A percentile compares a stretch with the other conserved stretches of the same genome.
These are phyloP conservation scores for Gelatoporia subvermispora DNA, from an alignment of 768 basidiomycete species.

Conservation along the genomic window DNA sequence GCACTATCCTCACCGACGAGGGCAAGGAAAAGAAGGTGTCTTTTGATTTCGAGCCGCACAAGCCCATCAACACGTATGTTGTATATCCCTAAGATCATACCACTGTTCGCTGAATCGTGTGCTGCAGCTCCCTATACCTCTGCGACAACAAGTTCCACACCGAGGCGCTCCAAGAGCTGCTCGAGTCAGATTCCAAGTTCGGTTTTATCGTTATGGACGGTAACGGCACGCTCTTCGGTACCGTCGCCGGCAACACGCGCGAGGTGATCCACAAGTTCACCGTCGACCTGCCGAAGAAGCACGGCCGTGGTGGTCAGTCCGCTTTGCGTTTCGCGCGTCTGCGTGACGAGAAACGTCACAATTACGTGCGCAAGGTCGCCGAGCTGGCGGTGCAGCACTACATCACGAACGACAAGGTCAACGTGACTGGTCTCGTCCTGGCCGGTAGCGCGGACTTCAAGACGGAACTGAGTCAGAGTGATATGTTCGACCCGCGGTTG, in stretches of 20 bases:
- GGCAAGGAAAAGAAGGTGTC: constrained; percentile 99
- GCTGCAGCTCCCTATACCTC: constrained; percentile 85
- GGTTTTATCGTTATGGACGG: constrained; percentile 99
- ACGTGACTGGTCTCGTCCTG: constrained; percentile 91
- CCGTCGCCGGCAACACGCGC: constrained; percentile 93
- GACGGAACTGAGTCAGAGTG: constrained; percentile 92
- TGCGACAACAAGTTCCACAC: constrained; percentile 99
- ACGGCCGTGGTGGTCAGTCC: constrained; percentile 99
- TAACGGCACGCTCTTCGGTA: constrained; percentile 95
- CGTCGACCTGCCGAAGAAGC: constrained; percentile 98
- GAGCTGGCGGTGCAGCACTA: constrained; percentile 97
- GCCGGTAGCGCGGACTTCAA: constrained; percentile 99
- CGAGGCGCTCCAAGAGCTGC: constrained; percentile 90
- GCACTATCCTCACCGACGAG: constrained; percentile 96
- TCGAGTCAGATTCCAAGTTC: constrained; percentile 96
- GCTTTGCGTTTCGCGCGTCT: constrained; percentile 99
- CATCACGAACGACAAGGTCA: constrained; percentile 97
- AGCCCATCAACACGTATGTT: constrained; percentile 95
- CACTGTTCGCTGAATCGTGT: background rate
- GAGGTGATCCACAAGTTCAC: constrained; percentile 98
- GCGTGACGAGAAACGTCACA: constrained; percentile 98
- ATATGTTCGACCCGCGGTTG: constrained; percentile 91
- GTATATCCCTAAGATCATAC: background rate
- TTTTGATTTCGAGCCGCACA: constrained; percentile 98
- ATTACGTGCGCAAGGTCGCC: constrained; percentile 98